phyloP scores from a whole-genome alignment of 108 stramenopile genomes.

The Nitzschia sp. region DNA sequence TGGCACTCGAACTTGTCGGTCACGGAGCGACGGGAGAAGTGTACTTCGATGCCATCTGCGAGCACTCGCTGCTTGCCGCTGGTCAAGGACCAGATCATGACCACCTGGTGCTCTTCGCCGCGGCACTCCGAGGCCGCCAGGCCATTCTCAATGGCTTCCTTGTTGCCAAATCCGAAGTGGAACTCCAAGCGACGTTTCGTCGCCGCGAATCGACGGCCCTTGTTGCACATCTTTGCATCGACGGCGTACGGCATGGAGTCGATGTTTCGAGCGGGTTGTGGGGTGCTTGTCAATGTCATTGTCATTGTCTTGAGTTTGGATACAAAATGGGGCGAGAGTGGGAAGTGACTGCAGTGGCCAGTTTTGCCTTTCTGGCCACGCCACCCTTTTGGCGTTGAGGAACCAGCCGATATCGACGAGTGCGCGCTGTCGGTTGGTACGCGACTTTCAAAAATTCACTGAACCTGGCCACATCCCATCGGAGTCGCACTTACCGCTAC shows the following conservation, averaged over 20 bases:
- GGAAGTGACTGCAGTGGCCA: too few relatives aligned
- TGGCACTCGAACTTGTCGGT: constrained; percentile 57
- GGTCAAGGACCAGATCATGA: constrained; percentile 74
- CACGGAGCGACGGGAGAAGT: constrained; percentile 40
- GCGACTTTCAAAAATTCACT: too few relatives aligned
- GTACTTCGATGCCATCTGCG: constrained; percentile 71
- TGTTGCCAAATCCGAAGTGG: constrained; percentile 80
- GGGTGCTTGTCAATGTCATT: background rate
- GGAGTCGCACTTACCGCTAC: too few relatives aligned
- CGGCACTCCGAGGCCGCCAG: constrained; percentile 66
- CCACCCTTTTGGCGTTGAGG: too few relatives aligned
- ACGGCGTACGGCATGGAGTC: constrained; percentile 26
- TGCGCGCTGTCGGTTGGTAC: too few relatives aligned
- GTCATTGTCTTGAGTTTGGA: background rate
- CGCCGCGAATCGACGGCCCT: constrained; percentile 66
- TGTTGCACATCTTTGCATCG: constrained; percentile 30
- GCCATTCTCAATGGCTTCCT: constrained; percentile 50
- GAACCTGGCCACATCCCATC: too few relatives aligned
- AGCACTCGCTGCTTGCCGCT: constrained; percentile 71
- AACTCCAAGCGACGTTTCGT: constrained; percentile 81
- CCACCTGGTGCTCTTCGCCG: constrained; percentile 85
- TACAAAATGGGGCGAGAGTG: too few relatives aligned
- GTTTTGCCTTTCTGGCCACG: too few relatives aligned
- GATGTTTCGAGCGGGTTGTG: too few relatives aligned
- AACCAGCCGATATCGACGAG: too few relatives aligned